A percentile compares a stretch with the other conserved stretches of the same genome.
These are phyloP conservation scores for Trichosanthes truncata DNA, from an alignment of 306 rosid species.

Conservation along the genomic window DNA sequence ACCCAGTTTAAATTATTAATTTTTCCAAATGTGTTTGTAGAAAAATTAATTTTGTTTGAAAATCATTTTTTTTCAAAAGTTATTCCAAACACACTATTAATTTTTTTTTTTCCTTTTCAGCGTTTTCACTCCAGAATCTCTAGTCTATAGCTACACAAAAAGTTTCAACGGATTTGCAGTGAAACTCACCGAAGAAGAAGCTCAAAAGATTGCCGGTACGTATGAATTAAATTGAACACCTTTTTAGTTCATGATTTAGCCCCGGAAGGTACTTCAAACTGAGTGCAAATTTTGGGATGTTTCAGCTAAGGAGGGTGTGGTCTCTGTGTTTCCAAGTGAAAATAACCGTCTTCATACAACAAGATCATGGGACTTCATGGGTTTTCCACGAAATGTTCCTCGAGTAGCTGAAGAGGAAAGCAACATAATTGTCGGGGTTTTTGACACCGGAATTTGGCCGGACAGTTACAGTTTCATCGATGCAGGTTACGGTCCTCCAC, in stretches of 20 bases:
- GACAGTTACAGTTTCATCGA: constrained; percentile 27
- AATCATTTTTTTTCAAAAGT: too few relatives aligned
- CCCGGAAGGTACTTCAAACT: too few relatives aligned
- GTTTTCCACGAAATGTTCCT: constrained; percentile 9
- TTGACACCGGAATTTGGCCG: constrained; percentile 32
- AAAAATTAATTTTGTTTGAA: too few relatives aligned
- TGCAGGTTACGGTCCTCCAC: constrained; percentile 15
- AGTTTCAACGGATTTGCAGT: constrained; percentile 28
- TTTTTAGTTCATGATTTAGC: background rate
- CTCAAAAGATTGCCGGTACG: constrained; percentile 13
- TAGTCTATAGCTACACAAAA: constrained; percentile 22
- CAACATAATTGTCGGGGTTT: constrained; percentile 18
- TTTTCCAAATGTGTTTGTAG: too few relatives aligned
- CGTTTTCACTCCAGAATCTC: background rate
- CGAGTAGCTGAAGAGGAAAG: constrained; percentile 14
- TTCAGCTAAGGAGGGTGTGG: constrained; percentile 30
- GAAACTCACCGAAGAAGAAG: constrained; percentile 25
- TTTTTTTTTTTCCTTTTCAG: background rate
- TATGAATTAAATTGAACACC: background rate
- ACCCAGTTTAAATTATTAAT: too few relatives aligned
- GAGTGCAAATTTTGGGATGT: background rate
- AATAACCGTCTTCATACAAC: constrained; percentile 28
- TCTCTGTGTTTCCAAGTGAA: constrained; percentile 34
- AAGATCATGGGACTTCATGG: constrained; percentile 52
- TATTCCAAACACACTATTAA: too few relatives aligned